phyloP scores from a whole-genome alignment of 768 basidiomycete genomes.

The Panaeolus papilionaceus region DNA sequence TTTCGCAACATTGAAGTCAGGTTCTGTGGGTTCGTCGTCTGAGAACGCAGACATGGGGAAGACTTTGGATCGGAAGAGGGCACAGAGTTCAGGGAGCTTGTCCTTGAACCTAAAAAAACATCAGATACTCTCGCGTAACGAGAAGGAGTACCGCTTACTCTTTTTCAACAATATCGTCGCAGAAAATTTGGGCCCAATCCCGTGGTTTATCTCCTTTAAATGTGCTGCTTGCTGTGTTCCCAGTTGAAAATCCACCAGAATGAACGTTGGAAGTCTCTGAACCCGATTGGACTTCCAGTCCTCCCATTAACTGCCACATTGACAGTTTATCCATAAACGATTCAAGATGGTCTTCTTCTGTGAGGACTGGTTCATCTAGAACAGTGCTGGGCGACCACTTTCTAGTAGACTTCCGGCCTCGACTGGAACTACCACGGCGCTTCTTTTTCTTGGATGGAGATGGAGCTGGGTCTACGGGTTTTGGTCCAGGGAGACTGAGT shows the following conservation, averaged over 20 bases:
- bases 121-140: background rate
- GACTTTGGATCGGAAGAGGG: constrained; percentile 67
- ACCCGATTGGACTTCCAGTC: constrained; percentile 28
- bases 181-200: constrained; percentile 83
- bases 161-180: constrained; percentile 67
- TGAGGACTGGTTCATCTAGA: constrained; percentile 24
- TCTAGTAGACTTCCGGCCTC: constrained; percentile 32
- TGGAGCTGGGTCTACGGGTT: constrained; percentile 5
- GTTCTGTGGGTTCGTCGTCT: constrained; percentile 40
- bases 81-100: constrained; percentile 56
- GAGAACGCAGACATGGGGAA: constrained; percentile 71
- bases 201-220: constrained; percentile 36
- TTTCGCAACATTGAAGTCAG: background rate
- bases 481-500: constrained; percentile 62
- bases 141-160: constrained; percentile 47
- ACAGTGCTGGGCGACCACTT: constrained; percentile 29
- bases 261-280: constrained; percentile 7
- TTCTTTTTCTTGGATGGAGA: constrained; percentile 29
- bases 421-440: background rate
- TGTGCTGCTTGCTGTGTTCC: constrained; percentile 24
- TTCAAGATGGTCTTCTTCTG: constrained; percentile 64
- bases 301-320: constrained; percentile 72
- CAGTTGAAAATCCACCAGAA: background rate
- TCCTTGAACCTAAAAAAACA: constrained; percentile 55
- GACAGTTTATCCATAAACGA: constrained; percentile 81